phyloP scores from a whole-genome alignment of 352 stramenopile genomes.

The Phytopythium helicoides region DNA sequence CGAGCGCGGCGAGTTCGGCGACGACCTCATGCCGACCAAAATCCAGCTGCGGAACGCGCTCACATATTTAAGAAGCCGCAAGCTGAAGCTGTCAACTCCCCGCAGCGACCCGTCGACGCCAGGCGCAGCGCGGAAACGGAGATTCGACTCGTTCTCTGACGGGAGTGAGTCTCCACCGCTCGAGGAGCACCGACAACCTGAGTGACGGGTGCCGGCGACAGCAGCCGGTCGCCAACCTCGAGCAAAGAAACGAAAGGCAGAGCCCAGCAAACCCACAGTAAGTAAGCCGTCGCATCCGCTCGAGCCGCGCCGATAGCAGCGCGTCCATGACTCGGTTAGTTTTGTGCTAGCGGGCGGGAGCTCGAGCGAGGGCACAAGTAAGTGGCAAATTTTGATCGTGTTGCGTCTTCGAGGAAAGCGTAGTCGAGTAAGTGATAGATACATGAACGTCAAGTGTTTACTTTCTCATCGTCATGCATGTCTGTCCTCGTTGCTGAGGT shows the following conservation, averaged over 20 bases:
- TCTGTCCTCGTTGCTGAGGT: too few relatives aligned
- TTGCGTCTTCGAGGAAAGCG: too few relatives aligned
- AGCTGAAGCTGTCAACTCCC: conserved; percentile 40
- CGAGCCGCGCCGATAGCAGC: too few relatives aligned
- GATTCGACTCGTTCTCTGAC: conserved; percentile 51
- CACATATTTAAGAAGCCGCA: conserved; percentile 78
- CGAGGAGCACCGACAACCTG: conserved; percentile 54
- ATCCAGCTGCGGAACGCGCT: conserved; percentile 79
- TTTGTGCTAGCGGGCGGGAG: too few relatives aligned
- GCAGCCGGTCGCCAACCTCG: neutral
- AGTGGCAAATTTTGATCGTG: too few relatives aligned
- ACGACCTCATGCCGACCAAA: conserved; percentile 79
- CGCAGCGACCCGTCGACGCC: conserved; percentile 9
- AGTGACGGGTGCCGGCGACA: conserved; percentile 19
- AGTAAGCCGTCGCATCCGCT: neutral
- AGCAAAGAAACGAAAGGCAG: conserved; percentile 6
- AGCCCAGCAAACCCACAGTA: conserved; percentile 1
- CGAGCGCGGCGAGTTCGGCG: conserved; percentile 48
- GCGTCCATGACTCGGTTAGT: too few relatives aligned
- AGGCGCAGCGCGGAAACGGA: conserved; percentile 33
- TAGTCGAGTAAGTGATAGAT: too few relatives aligned
- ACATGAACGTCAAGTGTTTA: too few relatives aligned
- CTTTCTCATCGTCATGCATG: too few relatives aligned
- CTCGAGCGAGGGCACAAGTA: too few relatives aligned
- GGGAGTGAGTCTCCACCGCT: conserved; percentile 49